These are phyloP conservation scores for Nannizziopsis barbatae DNA, from an alignment of 2,329 filamentous ascomycete species.

Conservation along the genomic window DNA sequence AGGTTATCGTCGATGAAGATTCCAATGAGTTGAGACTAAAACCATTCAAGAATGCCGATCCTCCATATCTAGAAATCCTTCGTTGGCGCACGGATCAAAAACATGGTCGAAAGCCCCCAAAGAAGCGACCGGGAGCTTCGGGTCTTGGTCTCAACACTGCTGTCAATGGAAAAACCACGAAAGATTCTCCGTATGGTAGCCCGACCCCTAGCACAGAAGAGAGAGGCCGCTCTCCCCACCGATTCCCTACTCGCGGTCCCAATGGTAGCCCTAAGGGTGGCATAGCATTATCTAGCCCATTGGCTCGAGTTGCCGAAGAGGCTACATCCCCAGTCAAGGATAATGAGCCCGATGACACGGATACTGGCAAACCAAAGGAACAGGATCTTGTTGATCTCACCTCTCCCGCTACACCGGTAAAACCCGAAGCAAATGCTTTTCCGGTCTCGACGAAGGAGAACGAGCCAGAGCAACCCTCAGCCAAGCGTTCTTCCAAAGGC, in stretches of 20 bases:
- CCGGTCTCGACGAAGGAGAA: slow-evolving; percentile 17
- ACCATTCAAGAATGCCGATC: slow-evolving; percentile 91
- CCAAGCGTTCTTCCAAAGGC: slow-evolving; percentile 20
- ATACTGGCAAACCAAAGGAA: slow-evolving; percentile 21
- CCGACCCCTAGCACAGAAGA: slow-evolving; percentile 35
- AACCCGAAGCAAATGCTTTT: slow-evolving; percentile 12
- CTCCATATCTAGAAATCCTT: slow-evolving; percentile 85
- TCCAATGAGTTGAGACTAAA: slow-evolving; percentile 80
- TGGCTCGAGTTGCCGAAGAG: slow-evolving; percentile 39
- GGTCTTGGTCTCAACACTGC: slow-evolving; percentile 45
- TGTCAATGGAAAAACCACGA: slow-evolving; percentile 35
- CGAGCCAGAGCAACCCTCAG: slow-evolving; percentile 11
- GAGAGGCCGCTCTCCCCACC: slow-evolving; percentile 39
- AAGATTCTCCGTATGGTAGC: slow-evolving; percentile 45
- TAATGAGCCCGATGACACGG: slow-evolving; percentile 22
- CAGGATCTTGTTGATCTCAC: slow-evolving; percentile 31
- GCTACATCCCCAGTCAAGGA: slow-evolving; percentile 29
- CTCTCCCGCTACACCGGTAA: slow-evolving; percentile 26
- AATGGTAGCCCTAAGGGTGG: slow-evolving; percentile 36
- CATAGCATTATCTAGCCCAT: slow-evolving; percentile 35
- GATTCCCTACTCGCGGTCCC: slow-evolving; percentile 34
- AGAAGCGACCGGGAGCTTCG: slow-evolving; percentile 37
- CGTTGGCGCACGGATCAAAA: slow-evolving; percentile 95
- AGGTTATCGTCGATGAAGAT: slow-evolving; percentile 89
- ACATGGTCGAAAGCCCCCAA: slow-evolving; percentile 54